phyloP scores from a whole-genome alignment of 2,329 filamentous ascomycete species.

The Pseudocercospora fijiensis region DNA sequence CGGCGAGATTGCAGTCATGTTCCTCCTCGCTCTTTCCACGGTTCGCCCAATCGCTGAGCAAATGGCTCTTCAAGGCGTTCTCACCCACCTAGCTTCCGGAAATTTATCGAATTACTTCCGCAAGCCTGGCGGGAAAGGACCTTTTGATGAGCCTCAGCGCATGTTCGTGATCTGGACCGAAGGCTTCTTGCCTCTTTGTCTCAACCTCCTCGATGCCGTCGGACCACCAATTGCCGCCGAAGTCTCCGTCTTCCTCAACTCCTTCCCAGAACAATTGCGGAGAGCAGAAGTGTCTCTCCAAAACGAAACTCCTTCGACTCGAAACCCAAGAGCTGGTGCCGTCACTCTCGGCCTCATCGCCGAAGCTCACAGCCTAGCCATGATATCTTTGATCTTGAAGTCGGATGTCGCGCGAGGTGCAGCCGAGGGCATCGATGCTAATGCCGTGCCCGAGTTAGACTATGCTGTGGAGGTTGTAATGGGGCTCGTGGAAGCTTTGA shows the following conservation, averaged over 20 bases:
- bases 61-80: slow-evolving; percentile 80
- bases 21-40: slow-evolving; percentile 82
- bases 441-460: slow-evolving; percentile 67
- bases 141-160: slow-evolving; percentile 72
- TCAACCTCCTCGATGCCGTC: slow-evolving; percentile 82
- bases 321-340: slow-evolving; percentile 54
- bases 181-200: slow-evolving; percentile 79
- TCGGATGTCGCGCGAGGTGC: slow-evolving; percentile 63
- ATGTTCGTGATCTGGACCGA: slow-evolving; percentile 89
- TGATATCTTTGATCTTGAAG: slow-evolving; percentile 71
- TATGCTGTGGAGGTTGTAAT: slow-evolving; percentile 72
- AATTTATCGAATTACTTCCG: slow-evolving; percentile 77
- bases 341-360: slow-evolving; percentile 72
- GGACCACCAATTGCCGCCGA: slow-evolving; percentile 80
- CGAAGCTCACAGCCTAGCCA: slow-evolving; percentile 75
- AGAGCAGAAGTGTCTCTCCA: slow-evolving; percentile 73
- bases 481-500: slow-evolving; percentile 81
- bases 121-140: slow-evolving; percentile 65
- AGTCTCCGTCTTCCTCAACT: slow-evolving; percentile 81
- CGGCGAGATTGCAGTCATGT: slow-evolving; percentile 82
- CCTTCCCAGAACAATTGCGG: slow-evolving; percentile 75
- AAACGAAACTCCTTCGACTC: slow-evolving; percentile 47
- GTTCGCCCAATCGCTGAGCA: slow-evolving; percentile 82
- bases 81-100: slow-evolving; percentile 75
- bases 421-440: slow-evolving; percentile 57